Evolutionary conservation across 805 yeast species (phyloP), one percentile per base, ranked within the genome.

Genomic region (Saturnispora saitoi): DNA sequence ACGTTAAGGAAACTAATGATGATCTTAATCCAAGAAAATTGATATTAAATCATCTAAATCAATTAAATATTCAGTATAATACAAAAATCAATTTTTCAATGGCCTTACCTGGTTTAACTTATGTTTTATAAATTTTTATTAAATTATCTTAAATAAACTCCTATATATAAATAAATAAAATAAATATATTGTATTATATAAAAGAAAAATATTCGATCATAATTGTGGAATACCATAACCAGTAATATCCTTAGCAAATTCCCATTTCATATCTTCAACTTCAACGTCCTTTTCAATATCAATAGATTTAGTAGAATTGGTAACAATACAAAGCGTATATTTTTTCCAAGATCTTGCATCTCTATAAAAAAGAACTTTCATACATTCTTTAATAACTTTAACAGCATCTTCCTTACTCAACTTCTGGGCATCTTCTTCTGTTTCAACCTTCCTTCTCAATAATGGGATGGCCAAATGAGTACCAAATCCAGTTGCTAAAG

Each of bases 401-500:
- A 83, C 75, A 1, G 97, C 99, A 43, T 84, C 80, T 51, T 75
- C 83, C 62, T 86, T 84, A 32, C 77, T 70, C 28, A 88, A 76
- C 37, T 80, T 81, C 36, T 68, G 75, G 50, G 77, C 86, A 60
- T 89, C 96, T 26, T 75, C 80, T 58, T 89, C 97, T 38, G 72
- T 69, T 50, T 88, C 95, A 32, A 85, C 86, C 51, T 83, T 76
- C 63, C 85, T 81, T 70, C 99, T 82, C 63, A 93, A 74, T 58
- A 93, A 69, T 24, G 99, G 99, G 40, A 89, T 69, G 3, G 99
- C 99, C 66, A 93, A 74, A 66, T 93, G 90, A 10, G 95, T 84
- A 51, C 99, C 99, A 64, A 89, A 91, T 1, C 99, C 99, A 3
- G 98, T 90, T 42, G 97, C 96, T 49, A 93, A 70, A 2, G 95